Evolutionary conservation across 805 yeast species (phyloP).

Genomic region (Blastobotrys terrestris): DNA sequence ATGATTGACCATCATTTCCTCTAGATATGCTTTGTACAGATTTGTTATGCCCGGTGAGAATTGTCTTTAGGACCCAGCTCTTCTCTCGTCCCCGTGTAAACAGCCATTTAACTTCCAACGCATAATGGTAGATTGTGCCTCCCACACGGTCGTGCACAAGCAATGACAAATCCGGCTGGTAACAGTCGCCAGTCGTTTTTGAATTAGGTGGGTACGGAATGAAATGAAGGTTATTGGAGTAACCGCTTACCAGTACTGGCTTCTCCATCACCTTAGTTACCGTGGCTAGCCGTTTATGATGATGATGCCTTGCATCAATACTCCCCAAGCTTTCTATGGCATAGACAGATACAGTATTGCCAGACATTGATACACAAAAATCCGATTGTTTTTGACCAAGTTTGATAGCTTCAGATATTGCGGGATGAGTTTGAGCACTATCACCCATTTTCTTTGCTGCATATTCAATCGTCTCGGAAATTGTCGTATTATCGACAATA

Average conservation of each 20-base stretch:
- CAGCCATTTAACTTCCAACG: conserved; percentile 28
- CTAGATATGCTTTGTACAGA: conserved; percentile 63
- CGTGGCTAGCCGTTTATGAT: not conserved
- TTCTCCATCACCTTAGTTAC: not conserved
- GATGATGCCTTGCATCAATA: not conserved
- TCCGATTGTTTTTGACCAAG: conserved; percentile 19
- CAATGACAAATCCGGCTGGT: conserved; percentile 1
- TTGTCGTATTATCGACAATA: conserved; percentile 37
- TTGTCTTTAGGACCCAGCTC: conserved; percentile 1
- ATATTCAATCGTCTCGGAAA: conserved; percentile 26
- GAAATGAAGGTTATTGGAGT: not conserved
- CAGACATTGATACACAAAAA: conserved; percentile 9
- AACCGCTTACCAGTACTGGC: not conserved
- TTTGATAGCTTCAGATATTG: conserved; percentile 5
- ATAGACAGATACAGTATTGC: not conserved
- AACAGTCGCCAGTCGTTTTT: not conserved
- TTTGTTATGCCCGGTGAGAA: conserved; percentile 81
- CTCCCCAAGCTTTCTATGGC: conserved; percentile 4
- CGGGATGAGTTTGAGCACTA: not conserved
- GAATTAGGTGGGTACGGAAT: not conserved
- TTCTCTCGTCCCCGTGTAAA: not conserved
- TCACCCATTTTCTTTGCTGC: not conserved
- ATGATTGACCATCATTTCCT: conserved; percentile 58
- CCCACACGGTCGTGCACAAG: conserved; percentile 5
- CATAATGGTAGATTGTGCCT: conserved; percentile 7